Percentiles rank a stretch among this genome's conserved stretches.
phyloP scores from a whole-genome alignment of 345 rosid species.

The Eucalyptus urophylla region DNA sequence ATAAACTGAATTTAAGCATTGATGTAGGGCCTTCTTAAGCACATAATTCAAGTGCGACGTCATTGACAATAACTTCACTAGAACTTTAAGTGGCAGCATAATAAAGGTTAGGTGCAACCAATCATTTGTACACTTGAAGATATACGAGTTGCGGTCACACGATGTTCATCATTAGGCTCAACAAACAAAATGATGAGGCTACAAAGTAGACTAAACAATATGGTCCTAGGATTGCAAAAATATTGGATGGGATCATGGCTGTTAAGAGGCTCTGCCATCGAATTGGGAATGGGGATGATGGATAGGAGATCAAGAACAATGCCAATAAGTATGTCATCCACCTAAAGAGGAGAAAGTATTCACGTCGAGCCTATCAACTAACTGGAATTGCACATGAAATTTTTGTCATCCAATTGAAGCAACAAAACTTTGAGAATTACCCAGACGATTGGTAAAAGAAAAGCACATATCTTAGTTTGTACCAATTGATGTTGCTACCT shows the following conservation, averaged over 20 bases:
- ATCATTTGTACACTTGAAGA: too few relatives aligned
- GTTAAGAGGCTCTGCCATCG: rapidly evolving
- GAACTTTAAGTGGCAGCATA: background rate
- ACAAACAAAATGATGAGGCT: too few relatives aligned
- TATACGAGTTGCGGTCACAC: too few relatives aligned
- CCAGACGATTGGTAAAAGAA: background rate
- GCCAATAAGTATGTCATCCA: background rate
- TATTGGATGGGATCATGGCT: background rate
- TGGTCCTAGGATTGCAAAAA: background rate
- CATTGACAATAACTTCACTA: too few relatives aligned
- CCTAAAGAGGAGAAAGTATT: background rate
- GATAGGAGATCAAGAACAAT: background rate
- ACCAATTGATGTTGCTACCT: background rate
- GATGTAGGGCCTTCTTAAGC: background rate
- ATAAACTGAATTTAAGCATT: background rate
- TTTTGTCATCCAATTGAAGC: background rate
- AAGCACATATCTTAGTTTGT: background rate
- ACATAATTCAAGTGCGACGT: too few relatives aligned
- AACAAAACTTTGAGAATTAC: background rate
- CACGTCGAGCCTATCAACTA: background rate
- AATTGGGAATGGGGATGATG: too few relatives aligned
- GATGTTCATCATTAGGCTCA: background rate
- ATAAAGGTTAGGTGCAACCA: background rate
- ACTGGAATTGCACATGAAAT: background rate
- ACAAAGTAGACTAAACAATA: background rate